Evolutionary conservation across 345 rosid genomes (phyloP).

Genomic region (Rhizophora mangle): DNA sequence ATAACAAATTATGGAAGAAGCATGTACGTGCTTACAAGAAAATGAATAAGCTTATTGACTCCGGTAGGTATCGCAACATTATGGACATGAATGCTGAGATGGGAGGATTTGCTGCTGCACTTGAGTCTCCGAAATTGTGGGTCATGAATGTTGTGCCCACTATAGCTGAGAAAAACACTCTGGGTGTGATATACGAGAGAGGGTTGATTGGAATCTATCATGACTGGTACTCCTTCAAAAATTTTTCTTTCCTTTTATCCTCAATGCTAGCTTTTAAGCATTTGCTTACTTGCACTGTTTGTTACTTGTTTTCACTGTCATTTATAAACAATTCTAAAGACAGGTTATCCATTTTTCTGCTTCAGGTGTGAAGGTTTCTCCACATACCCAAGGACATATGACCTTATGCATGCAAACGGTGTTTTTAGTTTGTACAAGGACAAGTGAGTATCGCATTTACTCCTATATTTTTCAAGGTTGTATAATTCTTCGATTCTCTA

Average conservation of each 20-base stretch:
- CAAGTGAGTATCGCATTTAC: slow-evolving; percentile 51
- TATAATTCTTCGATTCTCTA: neutral
- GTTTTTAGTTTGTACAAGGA: slow-evolving; percentile 83
- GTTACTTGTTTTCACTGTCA: neutral
- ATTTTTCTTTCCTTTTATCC: neutral
- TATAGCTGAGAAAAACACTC: slow-evolving; percentile 65
- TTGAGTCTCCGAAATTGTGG: slow-evolving; percentile 74
- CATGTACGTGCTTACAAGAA: slow-evolving; percentile 83
- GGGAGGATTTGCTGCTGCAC: slow-evolving; percentile 94
- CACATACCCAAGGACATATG: slow-evolving; percentile 96
- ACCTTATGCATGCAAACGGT: slow-evolving; percentile 78
- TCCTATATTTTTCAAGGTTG: neutral
- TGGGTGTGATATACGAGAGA: slow-evolving; percentile 79
- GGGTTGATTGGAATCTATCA: slow-evolving; percentile 97
- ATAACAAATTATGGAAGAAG: slow-evolving; percentile 74
- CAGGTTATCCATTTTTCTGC: neutral
- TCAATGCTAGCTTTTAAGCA: neutral
- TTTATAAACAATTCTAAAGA: neutral
- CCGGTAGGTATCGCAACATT: slow-evolving; percentile 90
- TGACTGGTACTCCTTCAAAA: slow-evolving; percentile 55
- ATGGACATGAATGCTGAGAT: slow-evolving; percentile 99
- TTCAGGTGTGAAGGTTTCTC: slow-evolving; percentile 98
- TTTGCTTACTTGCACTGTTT: neutral
- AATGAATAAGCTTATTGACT: slow-evolving; percentile 63
- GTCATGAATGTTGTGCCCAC: slow-evolving; percentile 98